Conservation (phyloP, 108 stramenopile species). For the Skeletonema tropicum region DNA sequence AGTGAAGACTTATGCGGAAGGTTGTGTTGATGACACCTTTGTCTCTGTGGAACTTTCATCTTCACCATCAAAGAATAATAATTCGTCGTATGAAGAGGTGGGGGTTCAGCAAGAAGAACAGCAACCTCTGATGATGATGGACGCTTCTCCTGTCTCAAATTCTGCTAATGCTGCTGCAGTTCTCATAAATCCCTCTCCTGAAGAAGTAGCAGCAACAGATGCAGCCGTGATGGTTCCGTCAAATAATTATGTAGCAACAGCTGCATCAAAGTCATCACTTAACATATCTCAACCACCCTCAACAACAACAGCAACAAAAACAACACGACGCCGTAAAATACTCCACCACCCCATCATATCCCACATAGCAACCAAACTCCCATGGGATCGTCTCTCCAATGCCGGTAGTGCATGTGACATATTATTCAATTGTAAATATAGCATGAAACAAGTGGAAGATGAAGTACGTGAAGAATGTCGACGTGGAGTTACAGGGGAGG, state of each 20-base stretch:
- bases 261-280: background rate
- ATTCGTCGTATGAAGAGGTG: background rate
- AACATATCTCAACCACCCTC: background rate
- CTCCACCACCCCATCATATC: slow-evolving; percentile 42
- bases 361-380: slow-evolving; percentile 32
- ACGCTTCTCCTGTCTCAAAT: background rate
- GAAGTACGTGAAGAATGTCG: slow-evolving; percentile 46
- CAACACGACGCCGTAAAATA: slow-evolving; percentile 4
- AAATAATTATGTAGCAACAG: background rate
- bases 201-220: background rate
- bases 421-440: slow-evolving; percentile 53
- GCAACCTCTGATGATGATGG: background rate
- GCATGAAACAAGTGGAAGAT: slow-evolving; percentile 53
- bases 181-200: background rate
- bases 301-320: background rate
- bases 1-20: background rate
- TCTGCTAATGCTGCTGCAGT: no score
- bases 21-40: background rate
- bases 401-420: slow-evolving; percentile 40
- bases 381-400: slow-evolving; percentile 38
- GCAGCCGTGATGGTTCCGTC: background rate
- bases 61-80: background rate
- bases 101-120: background rate
- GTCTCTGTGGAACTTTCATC: background rate
- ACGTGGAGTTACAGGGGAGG: slow-evolving; percentile 4